Conservation (phyloP, 257 asterid genomes). For the Galeopsis tetrahit region DNA sequence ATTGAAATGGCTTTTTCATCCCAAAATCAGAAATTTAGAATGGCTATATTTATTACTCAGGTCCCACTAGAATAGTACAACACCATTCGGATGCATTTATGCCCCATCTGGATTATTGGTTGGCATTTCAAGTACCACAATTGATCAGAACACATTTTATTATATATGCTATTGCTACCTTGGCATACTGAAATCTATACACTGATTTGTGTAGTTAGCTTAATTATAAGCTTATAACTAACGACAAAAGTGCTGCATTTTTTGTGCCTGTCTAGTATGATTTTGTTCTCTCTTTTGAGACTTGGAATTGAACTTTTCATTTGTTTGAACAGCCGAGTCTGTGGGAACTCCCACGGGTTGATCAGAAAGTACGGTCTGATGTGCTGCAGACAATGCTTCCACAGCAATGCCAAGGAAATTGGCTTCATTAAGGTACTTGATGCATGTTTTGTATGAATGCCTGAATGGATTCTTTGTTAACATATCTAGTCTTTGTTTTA, state of each 20-base stretch:
- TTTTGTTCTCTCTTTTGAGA: not conserved
- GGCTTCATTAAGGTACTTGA: conserved; percentile 54
- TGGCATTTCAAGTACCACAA: not conserved
- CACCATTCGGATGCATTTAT: not conserved
- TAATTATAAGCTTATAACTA: not conserved
- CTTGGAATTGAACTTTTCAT: not conserved
- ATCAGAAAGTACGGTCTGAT: conserved; percentile 57
- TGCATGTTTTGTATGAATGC: not conserved
- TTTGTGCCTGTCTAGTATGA: not conserved
- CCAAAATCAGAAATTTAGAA: not conserved
- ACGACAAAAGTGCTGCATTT: not conserved
- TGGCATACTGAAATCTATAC: not conserved
- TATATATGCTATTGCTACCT: not conserved
- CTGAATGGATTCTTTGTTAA: not conserved
- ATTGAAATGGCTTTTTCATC: not conserved
- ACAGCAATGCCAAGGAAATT: conserved; percentile 58
- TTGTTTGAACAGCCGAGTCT: conserved; percentile 47
- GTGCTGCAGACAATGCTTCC: conserved; percentile 67
- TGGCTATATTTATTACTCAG: not conserved
- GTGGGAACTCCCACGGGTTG: conserved; percentile 56
- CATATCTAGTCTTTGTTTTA: not conserved
- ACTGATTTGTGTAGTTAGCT: not conserved
- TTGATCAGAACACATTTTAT: not conserved
- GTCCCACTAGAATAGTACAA: not conserved
- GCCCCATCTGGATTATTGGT: not conserved